phyloP scores from a whole-genome alignment of 1,139 yeast genomes.

The Kodamaea derodonti region DNA sequence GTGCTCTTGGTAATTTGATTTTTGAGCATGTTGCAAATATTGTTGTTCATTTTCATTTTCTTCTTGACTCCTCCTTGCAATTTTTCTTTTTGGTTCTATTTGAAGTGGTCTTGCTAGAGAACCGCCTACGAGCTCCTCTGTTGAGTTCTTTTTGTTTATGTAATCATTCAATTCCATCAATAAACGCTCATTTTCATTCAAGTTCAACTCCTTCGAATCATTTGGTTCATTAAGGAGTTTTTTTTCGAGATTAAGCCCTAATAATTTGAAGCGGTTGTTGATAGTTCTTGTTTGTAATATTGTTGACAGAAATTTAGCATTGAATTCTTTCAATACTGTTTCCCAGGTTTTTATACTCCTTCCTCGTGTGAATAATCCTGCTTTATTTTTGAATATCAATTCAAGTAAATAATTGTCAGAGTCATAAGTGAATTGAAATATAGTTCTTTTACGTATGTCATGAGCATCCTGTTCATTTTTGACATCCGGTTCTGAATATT shows the following conservation, averaged over 20 bases:
- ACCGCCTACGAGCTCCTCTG: background rate
- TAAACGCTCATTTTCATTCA: slow-evolving; percentile 27
- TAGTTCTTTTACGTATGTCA: background rate
- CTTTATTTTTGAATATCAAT: slow-evolving; percentile 18
- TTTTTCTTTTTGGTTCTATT: background rate
- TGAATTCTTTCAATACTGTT: slow-evolving; percentile 22
- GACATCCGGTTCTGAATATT: no score
- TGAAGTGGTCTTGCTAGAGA: background rate
- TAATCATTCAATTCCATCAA: slow-evolving; percentile 18
- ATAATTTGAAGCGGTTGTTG: slow-evolving; percentile 24
- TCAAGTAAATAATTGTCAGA: slow-evolving; percentile 22
- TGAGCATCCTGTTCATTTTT: background rate
- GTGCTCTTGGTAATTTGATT: background rate
- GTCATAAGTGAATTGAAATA: slow-evolving; percentile 26
- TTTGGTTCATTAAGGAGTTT: slow-evolving; percentile 16
- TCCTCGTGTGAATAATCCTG: slow-evolving; percentile 28
- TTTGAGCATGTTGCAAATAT: background rate
- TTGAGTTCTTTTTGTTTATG: slow-evolving; percentile 5
- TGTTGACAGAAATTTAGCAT: slow-evolving; percentile 15
- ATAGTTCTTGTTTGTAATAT: slow-evolving; percentile 29
- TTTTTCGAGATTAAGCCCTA: slow-evolving; percentile 23
- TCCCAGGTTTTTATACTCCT: slow-evolving; percentile 29
- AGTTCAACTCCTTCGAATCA: slow-evolving; percentile 10
- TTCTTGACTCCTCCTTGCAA: background rate
- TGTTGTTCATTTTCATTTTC: background rate